Evolutionary conservation across 495 filamentous ascomycete species (phyloP).

Genomic region (Penicillium ucsense): DNA sequence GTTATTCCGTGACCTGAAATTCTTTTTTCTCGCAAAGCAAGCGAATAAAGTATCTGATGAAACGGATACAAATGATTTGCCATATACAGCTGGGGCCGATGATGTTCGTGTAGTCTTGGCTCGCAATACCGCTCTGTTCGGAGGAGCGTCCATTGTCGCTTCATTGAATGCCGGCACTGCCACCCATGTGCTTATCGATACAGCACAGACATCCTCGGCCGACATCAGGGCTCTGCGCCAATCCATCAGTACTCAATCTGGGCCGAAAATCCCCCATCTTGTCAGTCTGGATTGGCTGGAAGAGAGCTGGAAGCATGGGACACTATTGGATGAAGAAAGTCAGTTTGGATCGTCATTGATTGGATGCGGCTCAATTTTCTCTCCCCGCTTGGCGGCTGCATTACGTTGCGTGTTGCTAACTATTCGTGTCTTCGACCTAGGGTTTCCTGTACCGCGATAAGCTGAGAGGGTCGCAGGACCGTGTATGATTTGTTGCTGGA

Average conservation of each 20-base stretch:
- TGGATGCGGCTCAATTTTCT: no score
- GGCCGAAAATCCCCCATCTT: constrained; percentile 53
- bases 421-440: not conserved
- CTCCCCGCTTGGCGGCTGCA: not conserved
- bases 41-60: not conserved
- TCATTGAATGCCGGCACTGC: constrained; percentile 12
- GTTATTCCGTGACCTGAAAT: constrained; percentile 54
- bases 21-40: constrained; percentile 38
- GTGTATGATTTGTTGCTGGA: not conserved
- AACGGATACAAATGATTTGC: not conserved
- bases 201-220: constrained; percentile 7
- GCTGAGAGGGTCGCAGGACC: not conserved
- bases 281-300: constrained; percentile 66
- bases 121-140: constrained; percentile 51
- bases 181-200: constrained; percentile 28
- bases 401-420: not conserved
- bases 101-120: constrained; percentile 16
- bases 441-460: not conserved
- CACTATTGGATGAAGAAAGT: constrained; percentile 73
- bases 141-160: constrained; percentile 36
- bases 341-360: not conserved
- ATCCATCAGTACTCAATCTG: constrained; percentile 13
- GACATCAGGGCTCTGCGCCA: constrained; percentile 21
- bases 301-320: constrained; percentile 69
- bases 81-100: not conserved